A percentile compares a stretch with the other conserved stretches of the same genome.
Conservation (phyloP, 495 filamentous ascomycete genomes). For the Hyaloscypha bicolor region DNA sequence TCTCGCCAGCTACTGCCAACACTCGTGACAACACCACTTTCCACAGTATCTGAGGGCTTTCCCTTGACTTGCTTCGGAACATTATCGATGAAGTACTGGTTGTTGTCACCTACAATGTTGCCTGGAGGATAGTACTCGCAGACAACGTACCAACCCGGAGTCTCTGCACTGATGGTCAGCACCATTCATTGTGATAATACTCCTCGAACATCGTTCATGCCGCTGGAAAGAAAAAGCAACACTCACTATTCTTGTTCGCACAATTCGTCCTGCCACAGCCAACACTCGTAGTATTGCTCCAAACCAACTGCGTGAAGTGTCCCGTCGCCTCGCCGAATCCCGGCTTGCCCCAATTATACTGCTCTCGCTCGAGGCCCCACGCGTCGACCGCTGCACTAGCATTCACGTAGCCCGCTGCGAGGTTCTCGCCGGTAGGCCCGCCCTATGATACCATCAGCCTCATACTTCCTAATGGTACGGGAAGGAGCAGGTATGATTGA, state of each 20-base stretch:
- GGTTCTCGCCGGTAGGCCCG: conserved; percentile 77
- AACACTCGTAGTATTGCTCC: conserved; percentile 68
- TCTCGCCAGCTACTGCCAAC: neutral
- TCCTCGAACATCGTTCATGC: too few species aligned
- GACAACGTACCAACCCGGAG: conserved; percentile 71
- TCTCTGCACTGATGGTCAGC: conserved; percentile 22
- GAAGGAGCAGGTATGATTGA: neutral
- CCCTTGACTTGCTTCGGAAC: conserved; percentile 42
- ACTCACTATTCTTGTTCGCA: conserved; percentile 37
- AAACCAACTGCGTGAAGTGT: conserved; percentile 85
- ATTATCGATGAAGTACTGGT: conserved; percentile 36
- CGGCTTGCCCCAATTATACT: conserved; percentile 59
- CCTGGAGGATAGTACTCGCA: conserved; percentile 80
- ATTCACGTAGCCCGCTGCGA: conserved; percentile 68
- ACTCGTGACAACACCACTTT: conserved; percentile 23
- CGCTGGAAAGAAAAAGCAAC: neutral
- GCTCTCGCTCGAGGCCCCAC: conserved; percentile 65
- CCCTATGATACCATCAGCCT: conserved; percentile 36
- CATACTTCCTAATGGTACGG: neutral
- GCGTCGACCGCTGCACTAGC: conserved; percentile 59
- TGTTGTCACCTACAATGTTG: conserved; percentile 67
- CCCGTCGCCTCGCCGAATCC: conserved; percentile 69
- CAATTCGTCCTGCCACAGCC: conserved; percentile 71
- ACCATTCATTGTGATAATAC: conserved; percentile 20
- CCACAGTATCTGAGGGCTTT: conserved; percentile 28